Evolutionary conservation across 345 rosid genomes (phyloP).

Genomic region (Zanthoxylum bungeanum): DNA sequence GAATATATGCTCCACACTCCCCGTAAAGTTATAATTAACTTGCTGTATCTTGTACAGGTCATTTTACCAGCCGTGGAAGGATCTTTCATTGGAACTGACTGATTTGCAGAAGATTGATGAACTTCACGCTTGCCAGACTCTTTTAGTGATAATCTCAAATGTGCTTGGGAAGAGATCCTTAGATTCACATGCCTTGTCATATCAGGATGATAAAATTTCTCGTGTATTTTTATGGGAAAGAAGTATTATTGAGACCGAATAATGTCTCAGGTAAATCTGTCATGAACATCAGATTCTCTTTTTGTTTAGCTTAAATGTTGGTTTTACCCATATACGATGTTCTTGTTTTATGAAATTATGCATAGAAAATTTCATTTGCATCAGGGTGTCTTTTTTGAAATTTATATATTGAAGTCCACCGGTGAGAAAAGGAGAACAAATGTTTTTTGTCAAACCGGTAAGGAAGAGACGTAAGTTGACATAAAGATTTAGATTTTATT

Average conservation of each 20-base stretch:
- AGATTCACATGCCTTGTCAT: constrained; percentile 27
- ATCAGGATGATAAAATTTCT: constrained; percentile 33
- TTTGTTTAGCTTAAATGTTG: background rate
- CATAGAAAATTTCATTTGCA: background rate
- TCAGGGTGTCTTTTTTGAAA: background rate
- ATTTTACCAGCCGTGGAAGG: constrained; percentile 63
- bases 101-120: constrained; percentile 52
- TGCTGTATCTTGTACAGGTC: constrained; percentile 49
- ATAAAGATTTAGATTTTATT: too few species aligned
- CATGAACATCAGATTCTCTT: background rate
- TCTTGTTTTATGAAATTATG: background rate
- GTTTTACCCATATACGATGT: background rate
- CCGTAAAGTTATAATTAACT: background rate
- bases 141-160: constrained; percentile 39
- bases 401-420: background rate
- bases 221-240: constrained; percentile 62
- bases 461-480: too few species aligned
- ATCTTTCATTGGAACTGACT: constrained; percentile 37
- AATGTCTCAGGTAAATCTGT: background rate
- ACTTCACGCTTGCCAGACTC: constrained; percentile 59
- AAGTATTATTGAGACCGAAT: constrained; percentile 26
- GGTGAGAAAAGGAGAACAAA: too few species aligned
- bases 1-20: background rate
- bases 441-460: background rate
- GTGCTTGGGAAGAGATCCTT: constrained; percentile 33